Percentiles rank a stretch among this genome's conserved stretches.
phyloP scores from a whole-genome alignment of 257 asterid species.

The Primulina huaijiensis region DNA sequence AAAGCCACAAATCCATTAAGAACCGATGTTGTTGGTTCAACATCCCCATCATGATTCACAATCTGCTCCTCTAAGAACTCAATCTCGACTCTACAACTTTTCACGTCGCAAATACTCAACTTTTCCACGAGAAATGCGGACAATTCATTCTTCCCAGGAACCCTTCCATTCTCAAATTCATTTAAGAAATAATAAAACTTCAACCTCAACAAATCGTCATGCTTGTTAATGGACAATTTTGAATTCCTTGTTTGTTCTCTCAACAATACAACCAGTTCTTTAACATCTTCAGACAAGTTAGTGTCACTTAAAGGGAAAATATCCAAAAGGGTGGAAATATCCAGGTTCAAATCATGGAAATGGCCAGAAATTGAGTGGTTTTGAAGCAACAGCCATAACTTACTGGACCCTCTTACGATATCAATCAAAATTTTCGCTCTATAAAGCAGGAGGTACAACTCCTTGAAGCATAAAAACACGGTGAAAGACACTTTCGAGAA shows the following conservation, averaged over 20 bases:
- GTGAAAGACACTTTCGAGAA: conserved; percentile 39
- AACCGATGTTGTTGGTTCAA: conserved; percentile 64
- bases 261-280: conserved; percentile 66
- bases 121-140: conserved; percentile 48
- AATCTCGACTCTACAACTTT: conserved; percentile 64
- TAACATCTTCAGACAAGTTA: conserved; percentile 56
- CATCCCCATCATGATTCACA: conserved; percentile 72
- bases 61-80: conserved; percentile 92
- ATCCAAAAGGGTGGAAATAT: conserved; percentile 80
- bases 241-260: conserved; percentile 60
- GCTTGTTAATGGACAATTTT: conserved; percentile 46
- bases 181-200: conserved; percentile 62
- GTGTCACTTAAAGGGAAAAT: conserved; percentile 60
- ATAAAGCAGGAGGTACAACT: conserved; percentile 86
- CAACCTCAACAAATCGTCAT: conserved; percentile 56
- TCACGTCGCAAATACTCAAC: conserved; percentile 50
- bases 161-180: conserved; percentile 63
- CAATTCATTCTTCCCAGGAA: conserved; percentile 50
- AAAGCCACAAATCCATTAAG: conserved; percentile 75
- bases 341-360: conserved; percentile 80
- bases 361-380: conserved; percentile 69
- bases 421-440: conserved; percentile 80
- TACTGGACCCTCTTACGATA: conserved; percentile 64
- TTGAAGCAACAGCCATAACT: conserved; percentile 84
- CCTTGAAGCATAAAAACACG: conserved; percentile 71